phyloP scores from a whole-genome alignment of 495 filamentous ascomycete species.

The Penicillium verhagenii region DNA sequence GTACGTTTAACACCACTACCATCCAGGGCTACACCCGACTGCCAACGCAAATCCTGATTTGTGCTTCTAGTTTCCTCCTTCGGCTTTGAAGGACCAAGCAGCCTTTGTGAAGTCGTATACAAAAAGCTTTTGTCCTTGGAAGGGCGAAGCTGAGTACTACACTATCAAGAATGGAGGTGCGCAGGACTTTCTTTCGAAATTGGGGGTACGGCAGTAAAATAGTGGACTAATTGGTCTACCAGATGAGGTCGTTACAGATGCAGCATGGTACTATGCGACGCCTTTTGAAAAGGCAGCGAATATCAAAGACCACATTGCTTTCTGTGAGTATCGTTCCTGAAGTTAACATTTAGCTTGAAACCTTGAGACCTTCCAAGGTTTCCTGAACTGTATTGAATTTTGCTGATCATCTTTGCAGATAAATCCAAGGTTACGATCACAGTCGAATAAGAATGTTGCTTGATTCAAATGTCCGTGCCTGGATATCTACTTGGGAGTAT shows the following conservation, averaged over 20 bases:
- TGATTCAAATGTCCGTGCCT: no score
- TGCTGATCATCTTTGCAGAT: slow-evolving; percentile 2
- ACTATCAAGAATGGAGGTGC: slow-evolving; percentile 57
- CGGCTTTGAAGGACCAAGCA: slow-evolving; percentile 40
- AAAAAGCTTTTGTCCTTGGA: slow-evolving; percentile 63
- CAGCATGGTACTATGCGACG: slow-evolving; percentile 66
- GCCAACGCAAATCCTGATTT: slow-evolving; percentile 1
- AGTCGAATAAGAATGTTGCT: neutral
- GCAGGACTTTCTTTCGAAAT: neutral
- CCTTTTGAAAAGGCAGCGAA: slow-evolving; percentile 55
- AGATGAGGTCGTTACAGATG: slow-evolving; percentile 54
- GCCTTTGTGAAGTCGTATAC: slow-evolving; percentile 49
- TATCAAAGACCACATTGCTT: slow-evolving; percentile 64
- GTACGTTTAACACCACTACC: slow-evolving; percentile 32
- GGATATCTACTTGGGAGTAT: no score
- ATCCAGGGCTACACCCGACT: no score
- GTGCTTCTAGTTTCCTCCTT: slow-evolving; percentile 33
- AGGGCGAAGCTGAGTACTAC: slow-evolving; percentile 69
- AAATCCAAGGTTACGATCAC: slow-evolving; percentile 17
- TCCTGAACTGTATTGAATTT: no score
- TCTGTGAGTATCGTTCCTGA: slow-evolving; percentile 41
- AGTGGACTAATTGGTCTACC: slow-evolving; percentile 9
- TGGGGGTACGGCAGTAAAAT: neutral
- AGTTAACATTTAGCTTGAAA: no score
- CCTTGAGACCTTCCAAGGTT: no score